phyloP scores from a whole-genome alignment of 495 filamentous ascomycete genomes.

The Neurospora sp. region DNA sequence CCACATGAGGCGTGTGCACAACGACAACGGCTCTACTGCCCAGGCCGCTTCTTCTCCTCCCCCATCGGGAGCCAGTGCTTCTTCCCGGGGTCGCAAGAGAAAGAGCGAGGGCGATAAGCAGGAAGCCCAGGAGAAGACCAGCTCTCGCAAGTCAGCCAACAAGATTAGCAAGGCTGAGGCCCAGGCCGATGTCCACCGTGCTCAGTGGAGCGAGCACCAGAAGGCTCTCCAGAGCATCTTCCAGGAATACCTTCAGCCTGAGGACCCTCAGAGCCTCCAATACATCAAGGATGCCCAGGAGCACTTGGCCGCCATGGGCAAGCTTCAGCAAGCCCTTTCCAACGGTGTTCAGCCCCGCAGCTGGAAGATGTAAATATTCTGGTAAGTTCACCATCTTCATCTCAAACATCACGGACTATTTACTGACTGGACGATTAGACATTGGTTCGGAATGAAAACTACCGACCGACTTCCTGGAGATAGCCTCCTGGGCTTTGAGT shows the following conservation, averaged over 20 bases:
- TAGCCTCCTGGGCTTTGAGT: neutral
- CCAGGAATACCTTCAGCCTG: conserved; percentile 33
- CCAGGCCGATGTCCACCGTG: conserved; percentile 25
- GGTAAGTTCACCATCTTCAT: neutral
- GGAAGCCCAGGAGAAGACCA: conserved; percentile 24
- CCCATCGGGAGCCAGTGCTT: conserved; percentile 17
- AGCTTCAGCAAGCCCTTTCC: conserved; percentile 8
- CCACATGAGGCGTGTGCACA: conserved; percentile 90
- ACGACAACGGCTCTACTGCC: conserved; percentile 47
- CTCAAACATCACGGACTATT: neutral
- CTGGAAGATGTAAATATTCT: conserved; percentile 3
- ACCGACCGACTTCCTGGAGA: conserved; percentile 10
- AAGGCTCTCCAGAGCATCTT: conserved; percentile 34
- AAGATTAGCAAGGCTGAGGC: conserved; percentile 17
- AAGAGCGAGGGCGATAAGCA: conserved; percentile 37
- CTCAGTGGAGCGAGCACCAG: conserved; percentile 39
- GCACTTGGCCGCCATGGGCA: conserved; percentile 36
- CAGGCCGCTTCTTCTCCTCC: conserved; percentile 27
- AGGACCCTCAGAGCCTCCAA: conserved; percentile 33
- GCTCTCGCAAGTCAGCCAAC: conserved; percentile 32
- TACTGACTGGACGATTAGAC: neutral
- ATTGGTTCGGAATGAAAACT: neutral
- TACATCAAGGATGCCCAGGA: conserved; percentile 34
- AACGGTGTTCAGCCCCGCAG: neutral
- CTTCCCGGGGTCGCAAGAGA: conserved; percentile 37